Evolutionary conservation across 176 grass and related monocot genomes (phyloP).

Genomic region (Poa annua): DNA sequence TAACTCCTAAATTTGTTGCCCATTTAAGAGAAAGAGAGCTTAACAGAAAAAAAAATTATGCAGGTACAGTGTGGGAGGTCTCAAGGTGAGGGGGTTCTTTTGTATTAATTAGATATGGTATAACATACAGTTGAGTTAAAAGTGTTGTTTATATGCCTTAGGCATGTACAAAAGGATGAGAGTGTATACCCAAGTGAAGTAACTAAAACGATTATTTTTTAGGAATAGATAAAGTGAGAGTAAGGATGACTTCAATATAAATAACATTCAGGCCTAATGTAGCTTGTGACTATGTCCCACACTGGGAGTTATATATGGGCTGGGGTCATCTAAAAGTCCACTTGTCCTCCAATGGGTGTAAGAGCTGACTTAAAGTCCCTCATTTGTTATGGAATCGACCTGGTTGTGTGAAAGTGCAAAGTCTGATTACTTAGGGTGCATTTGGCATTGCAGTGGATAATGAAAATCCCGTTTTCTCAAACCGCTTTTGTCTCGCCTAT

Average conservation of each 20-base stretch:
- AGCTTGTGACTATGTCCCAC: not conserved
- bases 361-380: not conserved
- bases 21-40: slow-evolving; percentile 14
- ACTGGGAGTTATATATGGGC: slow-evolving; percentile 3
- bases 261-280: not conserved
- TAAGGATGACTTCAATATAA: slow-evolving; percentile 4
- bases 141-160: not conserved
- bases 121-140: not conserved
- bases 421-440: not conserved
- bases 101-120: not conserved
- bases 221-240: not conserved
- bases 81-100: not conserved
- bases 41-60: not conserved
- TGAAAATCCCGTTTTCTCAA: not conserved
- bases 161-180: not conserved
- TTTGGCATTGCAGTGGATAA: not conserved
- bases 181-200: slow-evolving; percentile 12
- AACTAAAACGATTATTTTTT: not conserved
- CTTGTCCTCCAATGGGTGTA: slow-evolving; percentile 3
- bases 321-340: not conserved
- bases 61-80: slow-evolving; percentile 5
- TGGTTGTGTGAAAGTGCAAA: slow-evolving; percentile 4
- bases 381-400: slow-evolving; percentile 2
- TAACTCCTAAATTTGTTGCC: not conserved
- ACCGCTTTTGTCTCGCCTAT: not conserved